These are phyloP conservation scores for Protomyces lactucae-debilis DNA, from an alignment of 1,139 yeast genomes.

Conservation along the genomic window DNA sequence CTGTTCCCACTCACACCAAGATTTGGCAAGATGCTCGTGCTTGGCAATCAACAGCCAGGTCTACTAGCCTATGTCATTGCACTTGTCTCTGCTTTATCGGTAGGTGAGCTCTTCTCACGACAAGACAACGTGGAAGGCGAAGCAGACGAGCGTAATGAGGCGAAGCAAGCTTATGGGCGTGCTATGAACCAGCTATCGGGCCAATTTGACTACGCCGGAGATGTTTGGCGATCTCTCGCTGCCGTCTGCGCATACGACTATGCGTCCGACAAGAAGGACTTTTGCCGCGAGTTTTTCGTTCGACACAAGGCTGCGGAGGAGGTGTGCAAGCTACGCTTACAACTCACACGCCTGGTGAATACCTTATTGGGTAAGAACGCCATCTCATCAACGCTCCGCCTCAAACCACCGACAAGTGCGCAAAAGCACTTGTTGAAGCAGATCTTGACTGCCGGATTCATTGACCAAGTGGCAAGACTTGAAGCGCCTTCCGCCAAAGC, in stretches of 20 bases:
- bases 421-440: constrained; percentile 82
- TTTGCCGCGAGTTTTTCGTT: constrained; percentile 58
- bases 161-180: constrained; percentile 50
- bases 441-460: constrained; percentile 85
- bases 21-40: constrained; percentile 79
- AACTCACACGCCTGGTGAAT: constrained; percentile 68
- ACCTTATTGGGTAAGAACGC: constrained; percentile 43
- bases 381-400: constrained; percentile 57
- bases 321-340: constrained; percentile 71
- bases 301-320: constrained; percentile 68
- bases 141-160: constrained; percentile 45
- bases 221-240: constrained; percentile 67
- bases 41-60: constrained; percentile 69
- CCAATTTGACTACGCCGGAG: constrained; percentile 65
- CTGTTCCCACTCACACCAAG: constrained; percentile 90
- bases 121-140: constrained; percentile 34
- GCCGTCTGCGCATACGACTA: constrained; percentile 89
- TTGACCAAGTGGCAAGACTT: constrained; percentile 84
- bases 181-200: constrained; percentile 51
- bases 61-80: constrained; percentile 86
- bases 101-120: constrained; percentile 62
- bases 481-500: constrained; percentile 60
- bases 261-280: constrained; percentile 42
- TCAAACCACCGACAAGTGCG: constrained; percentile 60
- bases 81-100: constrained; percentile 85